Evolutionary conservation across 352 stramenopile species (phyloP).

Genomic region (Phytophthora pinifolia): DNA sequence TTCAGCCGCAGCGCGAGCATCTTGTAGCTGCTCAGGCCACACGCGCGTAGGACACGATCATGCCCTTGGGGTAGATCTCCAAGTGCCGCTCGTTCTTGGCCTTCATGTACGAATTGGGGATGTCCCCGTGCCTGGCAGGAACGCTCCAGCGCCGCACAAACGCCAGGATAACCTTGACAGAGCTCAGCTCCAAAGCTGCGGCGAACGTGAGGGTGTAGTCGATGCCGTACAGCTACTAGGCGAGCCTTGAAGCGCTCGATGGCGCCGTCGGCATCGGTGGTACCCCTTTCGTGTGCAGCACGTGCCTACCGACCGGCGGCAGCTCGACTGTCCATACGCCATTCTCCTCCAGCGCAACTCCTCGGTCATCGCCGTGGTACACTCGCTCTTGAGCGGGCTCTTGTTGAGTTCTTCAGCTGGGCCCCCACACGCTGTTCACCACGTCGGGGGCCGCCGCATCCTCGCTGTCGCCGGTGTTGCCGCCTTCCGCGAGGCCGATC

Average conservation of each 20-base stretch:
- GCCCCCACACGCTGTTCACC: constrained; percentile 3
- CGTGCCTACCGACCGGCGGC: background rate
- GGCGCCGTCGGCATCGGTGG: too few relatives aligned
- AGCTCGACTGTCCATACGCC: background rate
- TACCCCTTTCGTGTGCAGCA: constrained; percentile 10
- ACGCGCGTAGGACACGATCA: too few relatives aligned
- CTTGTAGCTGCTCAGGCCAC: too few relatives aligned
- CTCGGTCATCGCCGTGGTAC: background rate
- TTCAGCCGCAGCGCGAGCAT: too few relatives aligned
- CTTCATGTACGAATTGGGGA: too few relatives aligned
- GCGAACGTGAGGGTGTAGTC: constrained; percentile 23
- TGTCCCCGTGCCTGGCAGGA: too few relatives aligned
- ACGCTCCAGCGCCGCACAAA: constrained; percentile 11
- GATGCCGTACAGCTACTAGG: constrained; percentile 10
- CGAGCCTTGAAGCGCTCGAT: too few relatives aligned
- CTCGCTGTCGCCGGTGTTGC: background rate
- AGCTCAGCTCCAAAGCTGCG: constrained; percentile 23
- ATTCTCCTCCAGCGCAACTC: constrained; percentile 1
- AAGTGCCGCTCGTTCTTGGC: too few relatives aligned
- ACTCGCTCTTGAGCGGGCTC: constrained; percentile 1
- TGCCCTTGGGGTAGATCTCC: too few relatives aligned
- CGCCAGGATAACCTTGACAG: constrained; percentile 7
- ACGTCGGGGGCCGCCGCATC: background rate
- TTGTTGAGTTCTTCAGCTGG: constrained; percentile 17
- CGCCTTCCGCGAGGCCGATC: too few relatives aligned